Percentiles rank a stretch among this genome's conserved stretches.
Conservation (phyloP, 1,284 basidiomycete genomes). For the Termitomyces sp. region DNA sequence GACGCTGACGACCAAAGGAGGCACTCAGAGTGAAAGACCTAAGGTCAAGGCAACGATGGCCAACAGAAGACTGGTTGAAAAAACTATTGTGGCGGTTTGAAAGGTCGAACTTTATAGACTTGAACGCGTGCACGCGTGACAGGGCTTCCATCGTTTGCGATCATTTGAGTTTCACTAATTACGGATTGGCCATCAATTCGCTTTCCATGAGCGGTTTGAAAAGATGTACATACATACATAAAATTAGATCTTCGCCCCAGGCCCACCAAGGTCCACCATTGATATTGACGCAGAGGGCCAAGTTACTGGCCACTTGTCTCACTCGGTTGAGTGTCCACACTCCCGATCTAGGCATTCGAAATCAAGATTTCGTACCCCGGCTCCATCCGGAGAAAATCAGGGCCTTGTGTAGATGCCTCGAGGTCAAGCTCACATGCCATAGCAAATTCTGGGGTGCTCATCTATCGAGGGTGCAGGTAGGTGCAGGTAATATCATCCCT, state of each 20-base stretch:
- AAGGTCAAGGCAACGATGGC: neutral
- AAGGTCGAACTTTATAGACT: slow-evolving; percentile 20
- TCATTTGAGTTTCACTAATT: slow-evolving; percentile 17
- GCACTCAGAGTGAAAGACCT: slow-evolving; percentile 1
- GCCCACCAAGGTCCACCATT: slow-evolving; percentile 7
- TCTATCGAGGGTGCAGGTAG: slow-evolving; percentile 13
- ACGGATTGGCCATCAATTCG: slow-evolving; percentile 16
- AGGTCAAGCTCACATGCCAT: slow-evolving; percentile 21
- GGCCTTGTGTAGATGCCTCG: slow-evolving; percentile 18
- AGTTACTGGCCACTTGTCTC: slow-evolving; percentile 8
- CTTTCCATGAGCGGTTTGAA: slow-evolving; percentile 9
- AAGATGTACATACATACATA: slow-evolving; percentile 14
- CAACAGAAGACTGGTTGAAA: slow-evolving; percentile 12
- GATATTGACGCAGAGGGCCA: slow-evolving; percentile 3
- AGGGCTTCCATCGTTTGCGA: slow-evolving; percentile 19
- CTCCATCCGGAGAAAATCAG: slow-evolving; percentile 20
- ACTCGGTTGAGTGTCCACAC: slow-evolving; percentile 6
- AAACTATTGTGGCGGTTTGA: slow-evolving; percentile 10
- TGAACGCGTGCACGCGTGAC: slow-evolving; percentile 18
- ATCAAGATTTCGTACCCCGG: slow-evolving; percentile 19
- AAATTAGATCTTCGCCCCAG: slow-evolving; percentile 18
- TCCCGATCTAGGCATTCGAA: slow-evolving; percentile 14
- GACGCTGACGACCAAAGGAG: neutral
- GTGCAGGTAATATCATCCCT: slow-evolving; percentile 18
- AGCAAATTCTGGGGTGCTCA: slow-evolving; percentile 22